A percentile compares a stretch with the other conserved stretches of the same genome.
Conservation (phyloP, 331 rosid genomes). For the Quercus lobata region DNA sequence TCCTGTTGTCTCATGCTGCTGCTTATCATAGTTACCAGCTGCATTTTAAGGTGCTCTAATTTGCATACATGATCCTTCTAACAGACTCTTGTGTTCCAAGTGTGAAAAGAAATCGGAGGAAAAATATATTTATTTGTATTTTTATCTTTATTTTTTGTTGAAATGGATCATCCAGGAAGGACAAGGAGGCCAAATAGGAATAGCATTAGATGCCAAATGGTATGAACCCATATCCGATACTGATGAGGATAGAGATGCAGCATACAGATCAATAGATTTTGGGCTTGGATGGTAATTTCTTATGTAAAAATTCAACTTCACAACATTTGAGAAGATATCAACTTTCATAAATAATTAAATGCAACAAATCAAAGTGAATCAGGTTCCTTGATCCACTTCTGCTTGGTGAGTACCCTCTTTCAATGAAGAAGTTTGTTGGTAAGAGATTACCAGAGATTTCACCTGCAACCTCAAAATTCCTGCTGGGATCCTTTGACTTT, state of each 20-base stretch:
- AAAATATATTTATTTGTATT: not conserved
- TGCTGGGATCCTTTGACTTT: slow-evolving; percentile 70
- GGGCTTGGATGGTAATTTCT: slow-evolving; percentile 73
- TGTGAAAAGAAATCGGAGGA: not conserved
- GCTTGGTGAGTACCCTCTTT: slow-evolving; percentile 72
- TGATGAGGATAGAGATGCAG: slow-evolving; percentile 84
- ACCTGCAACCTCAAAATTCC: slow-evolving; percentile 32
- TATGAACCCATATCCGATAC: slow-evolving; percentile 73
- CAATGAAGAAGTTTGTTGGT: slow-evolving; percentile 68
- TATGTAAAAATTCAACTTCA: not conserved
- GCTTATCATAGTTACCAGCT: slow-evolving; percentile 55
- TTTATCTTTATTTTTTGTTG: not conserved
- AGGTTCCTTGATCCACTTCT: slow-evolving; percentile 91
- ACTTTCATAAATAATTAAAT: not conserved
- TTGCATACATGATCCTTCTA: not conserved
- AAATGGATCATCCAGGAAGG: slow-evolving; percentile 39
- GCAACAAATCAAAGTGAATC: slow-evolving; percentile 26
- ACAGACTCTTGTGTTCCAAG: not conserved
- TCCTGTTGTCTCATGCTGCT: slow-evolving; percentile 80
- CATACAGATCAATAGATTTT: slow-evolving; percentile 75
- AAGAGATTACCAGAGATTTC: slow-evolving; percentile 73
- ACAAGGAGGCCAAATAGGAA: slow-evolving; percentile 85
- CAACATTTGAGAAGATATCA: not conserved
- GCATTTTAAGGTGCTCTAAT: slow-evolving; percentile 68
- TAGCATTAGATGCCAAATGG: slow-evolving; percentile 77